Evolutionary conservation across 345 rosid species (phyloP), one percentile per base, ranked within the genome.

Genomic region (Pugionium cornutum): DNA sequence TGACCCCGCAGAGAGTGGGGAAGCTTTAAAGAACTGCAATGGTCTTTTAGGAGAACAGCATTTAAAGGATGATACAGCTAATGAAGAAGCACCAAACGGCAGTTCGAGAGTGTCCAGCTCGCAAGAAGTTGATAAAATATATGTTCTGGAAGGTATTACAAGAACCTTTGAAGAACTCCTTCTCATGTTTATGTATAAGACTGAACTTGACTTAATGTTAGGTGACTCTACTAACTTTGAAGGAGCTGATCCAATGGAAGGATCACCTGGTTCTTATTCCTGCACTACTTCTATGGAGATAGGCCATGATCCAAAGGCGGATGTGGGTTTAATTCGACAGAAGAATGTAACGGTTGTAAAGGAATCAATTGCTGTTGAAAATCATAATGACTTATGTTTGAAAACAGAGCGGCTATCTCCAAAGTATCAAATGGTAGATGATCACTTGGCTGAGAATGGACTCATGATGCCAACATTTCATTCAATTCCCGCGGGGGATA

Each of bases 321-420:
- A 29, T 61, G 34, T 6, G 8, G 48, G 29, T 35, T 61, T 61
- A 45, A 8, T 44, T 18, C 33, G 49, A 29, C 48, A 53, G n/a
- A 2, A 53, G 41, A 53, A 45, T 46, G 42, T 4, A 34, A 62
- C 2, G 4, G 4, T 70, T 10, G 37, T n/a, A 44, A 10, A 30
- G 0, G 25, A 70, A 70, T 25, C 57, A 46, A 1, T 36, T 54
- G 51, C 63, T 46, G 68, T 62, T 2, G 63, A 62, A 44, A 70
- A 46, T 70, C 36, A 62, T 37, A 9, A 37, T 31, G 57, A 46
- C 26, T 6, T 53, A 6, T 54, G 50, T 39, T 36, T 54, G 55
- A 32, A 37, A 56, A 37, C 57, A 7, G 75, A 54, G 39, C 47
- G 1, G 31, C 32, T 26, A 58, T 68, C 72, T 41, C 44, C 72